Evolutionary conservation across 345 rosid species (phyloP), one percentile per base, ranked within the genome.

Genomic region (Xanthoceras sorbifolium): DNA sequence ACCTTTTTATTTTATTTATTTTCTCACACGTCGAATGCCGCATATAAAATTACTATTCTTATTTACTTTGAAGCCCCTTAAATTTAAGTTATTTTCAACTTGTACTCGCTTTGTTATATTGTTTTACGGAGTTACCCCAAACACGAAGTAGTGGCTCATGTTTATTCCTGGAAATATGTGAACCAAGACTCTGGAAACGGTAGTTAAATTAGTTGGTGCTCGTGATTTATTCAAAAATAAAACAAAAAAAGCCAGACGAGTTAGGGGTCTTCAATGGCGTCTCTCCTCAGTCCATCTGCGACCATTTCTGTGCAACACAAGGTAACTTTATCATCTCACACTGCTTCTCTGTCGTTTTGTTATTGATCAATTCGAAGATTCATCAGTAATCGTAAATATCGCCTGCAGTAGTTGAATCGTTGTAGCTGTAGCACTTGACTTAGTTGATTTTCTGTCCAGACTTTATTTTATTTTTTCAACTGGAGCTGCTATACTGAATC

Each of bases 261-360:
- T 73, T 54, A 17, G 63, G 23, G 54, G 28, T 61, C 82, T 42
- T 71, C 82, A 48, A 94, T 94, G 98, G 97, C 97, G 80, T 88
- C 88, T 79, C 87, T 91, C 69, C 81, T 86, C 79, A 72, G 77
- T 74, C 89, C 86, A 46, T 77, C 91, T 11, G 76, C 83, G 40
- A 70, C 87, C 62, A 64, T 85, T 54, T 64, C 82, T 76, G 66
- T 86, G 73, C 86, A 83, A 76, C 86, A 68, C 79, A 83, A 84
- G 97, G 98, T 92, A 74, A 71, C 20, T 26, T 32, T 12, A 26
- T 36, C 73, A 26, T 48, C 46, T 59, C 60, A 46, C 29, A 25
- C 67, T 28, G 3, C 9, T 73, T 29, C 9, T n/a, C 40, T 2
- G 3, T 48, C 28, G 50, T 44, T 60, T 67, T 29, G n/a, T 5